Conservation (phyloP, 139 green algal genomes). For the Coelastrella sp. region DNA sequence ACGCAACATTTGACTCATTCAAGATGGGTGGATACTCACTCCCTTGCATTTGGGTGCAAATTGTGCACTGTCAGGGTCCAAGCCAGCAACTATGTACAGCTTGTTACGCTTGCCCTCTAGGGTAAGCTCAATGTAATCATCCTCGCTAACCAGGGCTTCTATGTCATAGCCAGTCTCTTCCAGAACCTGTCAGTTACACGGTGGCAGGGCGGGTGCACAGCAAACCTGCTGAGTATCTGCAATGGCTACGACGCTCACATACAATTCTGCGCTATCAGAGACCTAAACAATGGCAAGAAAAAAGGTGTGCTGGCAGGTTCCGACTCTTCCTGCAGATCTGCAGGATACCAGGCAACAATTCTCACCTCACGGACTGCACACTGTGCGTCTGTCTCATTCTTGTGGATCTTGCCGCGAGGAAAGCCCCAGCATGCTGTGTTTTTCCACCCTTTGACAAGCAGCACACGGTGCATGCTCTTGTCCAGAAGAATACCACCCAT, state of each 20-base stretch:
- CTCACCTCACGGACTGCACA: slow-evolving; percentile 91
- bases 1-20: too few relatives aligned
- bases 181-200: slow-evolving; percentile 62
- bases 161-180: slow-evolving; percentile 89
- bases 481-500: slow-evolving; percentile 94
- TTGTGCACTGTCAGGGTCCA: slow-evolving; percentile 69
- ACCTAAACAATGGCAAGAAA: too few relatives aligned
- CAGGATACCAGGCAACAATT: too few relatives aligned
- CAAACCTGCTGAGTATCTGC: too few relatives aligned
- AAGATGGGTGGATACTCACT: slow-evolving; percentile 35
- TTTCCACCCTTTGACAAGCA: slow-evolving; percentile 91
- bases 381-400: slow-evolving; percentile 81
- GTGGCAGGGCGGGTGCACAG: not conserved
- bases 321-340: not conserved
- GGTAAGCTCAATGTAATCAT: slow-evolving; percentile 75
- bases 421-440: slow-evolving; percentile 90
- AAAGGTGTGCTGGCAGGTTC: not conserved
- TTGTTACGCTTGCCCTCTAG: slow-evolving; percentile 70
- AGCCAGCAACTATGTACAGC: slow-evolving; percentile 81
- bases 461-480: slow-evolving; percentile 76
- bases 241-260: too few relatives aligned
- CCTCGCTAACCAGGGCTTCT: slow-evolving; percentile 49
- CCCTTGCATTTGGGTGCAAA: slow-evolving; percentile 74
- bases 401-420: slow-evolving; percentile 92
- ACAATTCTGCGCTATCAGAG: too few relatives aligned